Evolutionary conservation across 306 rosid species (phyloP), one percentile per base, ranked within the genome.

Genomic region (Gillenia trifoliata): DNA sequence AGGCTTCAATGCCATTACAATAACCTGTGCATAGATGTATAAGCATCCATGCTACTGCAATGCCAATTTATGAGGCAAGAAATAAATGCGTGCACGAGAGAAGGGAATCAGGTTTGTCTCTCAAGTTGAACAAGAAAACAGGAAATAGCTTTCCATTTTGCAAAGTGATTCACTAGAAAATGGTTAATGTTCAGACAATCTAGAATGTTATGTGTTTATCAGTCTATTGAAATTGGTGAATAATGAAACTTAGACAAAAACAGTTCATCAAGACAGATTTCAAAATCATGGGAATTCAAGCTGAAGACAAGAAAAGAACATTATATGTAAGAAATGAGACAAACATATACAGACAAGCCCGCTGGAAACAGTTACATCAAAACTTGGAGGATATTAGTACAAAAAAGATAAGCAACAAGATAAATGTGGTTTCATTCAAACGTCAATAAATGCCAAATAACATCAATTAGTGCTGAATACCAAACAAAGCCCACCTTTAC

Each of bases 401-500:
- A n/a, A 54, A 45, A 20, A n/a, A 3, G 26, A 54, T n/a, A 68
- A 52, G 69, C 70, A 45, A 64, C 47, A 54, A 65, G 59, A 83
- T 64, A 33, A 22, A 61, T 49, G 13, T 23, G 26, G 22, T 62
- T 55, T 30, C 54, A 75, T 75, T 75, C 59, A 60, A 66, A 76
- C 34, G 34, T 73, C 62, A 64, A 23, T 50, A 74, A 72, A 41
- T 78, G 71, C 47, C 75, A 65, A 71, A 71, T 29, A 68, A 52
- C 70, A 43, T 65, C 65, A 63, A 72, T 52, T 13, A 73, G 69
- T 25, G 70, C 41, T 54, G 38, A 72, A 68, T 40, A 31, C n/a
- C 77, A 75, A 43, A 69, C 68, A 73, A 85, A 78, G 62, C 88
- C 75, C 77, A 95, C 99, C 96, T 92, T 95, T 75, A 92, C 98